Evolutionary conservation across 345 rosid genomes (phyloP).

Genomic region (Fremontodendron californicum): DNA sequence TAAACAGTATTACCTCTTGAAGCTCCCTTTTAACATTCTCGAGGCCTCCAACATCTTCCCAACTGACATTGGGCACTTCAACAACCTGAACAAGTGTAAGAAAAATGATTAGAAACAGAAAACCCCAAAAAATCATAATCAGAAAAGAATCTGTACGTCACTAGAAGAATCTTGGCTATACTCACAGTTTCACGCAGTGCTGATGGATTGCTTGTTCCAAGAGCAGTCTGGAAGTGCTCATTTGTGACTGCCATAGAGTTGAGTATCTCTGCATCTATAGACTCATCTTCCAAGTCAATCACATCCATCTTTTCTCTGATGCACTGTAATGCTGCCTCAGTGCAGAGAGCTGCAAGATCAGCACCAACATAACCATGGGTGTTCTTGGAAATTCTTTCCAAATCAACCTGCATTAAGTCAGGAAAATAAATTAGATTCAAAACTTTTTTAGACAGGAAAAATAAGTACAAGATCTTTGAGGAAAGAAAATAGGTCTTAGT

Average conservation of each 20-base stretch:
- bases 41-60: conserved; percentile 95
- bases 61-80: conserved; percentile 82
- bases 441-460: background rate
- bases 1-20: conserved; percentile 60
- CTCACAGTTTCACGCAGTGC: conserved; percentile 85
- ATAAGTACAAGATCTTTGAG: background rate
- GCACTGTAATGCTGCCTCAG: conserved; percentile 98
- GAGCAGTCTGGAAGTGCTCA: conserved; percentile 92
- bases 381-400: conserved; percentile 81
- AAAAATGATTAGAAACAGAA: background rate
- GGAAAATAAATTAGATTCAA: conserved; percentile 2
- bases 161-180: conserved; percentile 1
- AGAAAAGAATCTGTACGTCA: background rate
- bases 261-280: conserved; percentile 87
- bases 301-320: conserved; percentile 98
- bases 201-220: conserved; percentile 81
- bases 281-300: conserved; percentile 92
- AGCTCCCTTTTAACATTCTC: conserved; percentile 94
- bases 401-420: conserved; percentile 56
- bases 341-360: conserved; percentile 92
- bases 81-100: conserved; percentile 53
- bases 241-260: conserved; percentile 90
- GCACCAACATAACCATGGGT: conserved; percentile 99
- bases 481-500: background rate
- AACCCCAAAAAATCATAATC: background rate